Percentiles rank a stretch among this genome's conserved stretches.
Conservation (phyloP, 2,329 filamentous ascomycete species). For the Teratosphaeria viscida region DNA sequence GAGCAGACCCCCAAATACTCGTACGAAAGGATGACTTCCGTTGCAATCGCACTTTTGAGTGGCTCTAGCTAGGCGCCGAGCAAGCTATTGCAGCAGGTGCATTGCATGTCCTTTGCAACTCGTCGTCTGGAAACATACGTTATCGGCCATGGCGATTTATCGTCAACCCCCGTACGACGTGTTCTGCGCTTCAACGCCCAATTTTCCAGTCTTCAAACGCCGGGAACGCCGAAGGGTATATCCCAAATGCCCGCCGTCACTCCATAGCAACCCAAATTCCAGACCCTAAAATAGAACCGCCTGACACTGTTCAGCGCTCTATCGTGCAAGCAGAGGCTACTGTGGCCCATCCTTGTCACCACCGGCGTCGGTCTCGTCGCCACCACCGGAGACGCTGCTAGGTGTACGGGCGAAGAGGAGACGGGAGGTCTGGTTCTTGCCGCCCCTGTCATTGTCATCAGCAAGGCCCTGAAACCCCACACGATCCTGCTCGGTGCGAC, state of each 20-base stretch:
- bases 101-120: neutral
- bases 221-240: neutral
- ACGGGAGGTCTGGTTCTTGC: constrained; percentile 7
- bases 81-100: neutral
- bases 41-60: neutral
- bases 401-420: constrained; percentile 6
- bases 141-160: neutral
- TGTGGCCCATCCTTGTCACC: neutral
- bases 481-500: too few relatives aligned
- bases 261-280: neutral
- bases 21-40: neutral
- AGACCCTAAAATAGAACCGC: neutral
- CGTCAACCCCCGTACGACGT: neutral
- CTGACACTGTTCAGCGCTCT: neutral
- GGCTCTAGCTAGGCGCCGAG: neutral
- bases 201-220: neutral
- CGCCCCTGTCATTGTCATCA: neutral
- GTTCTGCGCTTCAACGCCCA: neutral
- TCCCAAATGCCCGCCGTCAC: neutral
- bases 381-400: constrained; percentile 3
- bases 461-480: neutral
- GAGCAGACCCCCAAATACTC: neutral
- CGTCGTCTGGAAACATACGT: neutral
- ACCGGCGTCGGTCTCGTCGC: constrained; percentile 1
- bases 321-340: neutral